Evolutionary conservation across 2,329 filamentous ascomycete species (phyloP).

Genomic region (Alternaria tenuissima): DNA sequence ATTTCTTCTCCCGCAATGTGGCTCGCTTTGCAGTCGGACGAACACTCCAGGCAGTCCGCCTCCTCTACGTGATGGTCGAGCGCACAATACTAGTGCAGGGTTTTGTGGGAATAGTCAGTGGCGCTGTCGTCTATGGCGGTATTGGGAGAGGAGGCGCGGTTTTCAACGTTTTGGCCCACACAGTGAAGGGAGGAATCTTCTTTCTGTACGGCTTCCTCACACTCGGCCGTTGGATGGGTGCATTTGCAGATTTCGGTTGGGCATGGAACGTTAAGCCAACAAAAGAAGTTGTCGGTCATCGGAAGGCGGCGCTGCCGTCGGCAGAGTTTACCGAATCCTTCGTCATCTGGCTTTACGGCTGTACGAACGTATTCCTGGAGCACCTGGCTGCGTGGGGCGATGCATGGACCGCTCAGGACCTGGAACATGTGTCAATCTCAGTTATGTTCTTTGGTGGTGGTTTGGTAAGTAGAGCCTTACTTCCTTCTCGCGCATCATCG

Average conservation of each 20-base stretch:
- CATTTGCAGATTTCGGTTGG: slow-evolving; percentile 91
- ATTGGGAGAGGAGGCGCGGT: slow-evolving; percentile 77
- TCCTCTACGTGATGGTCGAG: slow-evolving; percentile 74
- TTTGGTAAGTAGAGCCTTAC: slow-evolving; percentile 64
- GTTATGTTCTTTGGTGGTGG: slow-evolving; percentile 94
- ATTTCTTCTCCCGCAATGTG: slow-evolving; percentile 63
- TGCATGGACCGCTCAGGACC: slow-evolving; percentile 77
- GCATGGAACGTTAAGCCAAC: slow-evolving; percentile 87
- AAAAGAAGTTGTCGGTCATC: slow-evolving; percentile 64
- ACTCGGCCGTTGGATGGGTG: slow-evolving; percentile 87
- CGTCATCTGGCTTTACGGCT: slow-evolving; percentile 88
- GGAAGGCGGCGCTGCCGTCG: slow-evolving; percentile 70
- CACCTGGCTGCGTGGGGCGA: slow-evolving; percentile 78
- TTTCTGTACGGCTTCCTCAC: slow-evolving; percentile 91
- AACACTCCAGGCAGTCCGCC: slow-evolving; percentile 65
- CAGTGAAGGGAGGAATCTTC: slow-evolving; percentile 93
- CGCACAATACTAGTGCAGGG: slow-evolving; percentile 80
- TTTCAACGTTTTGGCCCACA: slow-evolving; percentile 89
- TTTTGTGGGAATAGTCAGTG: slow-evolving; percentile 75
- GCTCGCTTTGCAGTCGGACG: slow-evolving; percentile 63
- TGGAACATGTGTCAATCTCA: slow-evolving; percentile 93
- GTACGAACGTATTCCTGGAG: slow-evolving; percentile 91
- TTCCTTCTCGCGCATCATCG: slow-evolving; percentile 19
- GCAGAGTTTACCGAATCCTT: slow-evolving; percentile 91
- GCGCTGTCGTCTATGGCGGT: slow-evolving; percentile 78